Evolutionary conservation across 192 early-diverging fungal genomes (phyloP), one percentile per base, ranked within the genome.

Genomic region (Obelidium mucronatum): DNA sequence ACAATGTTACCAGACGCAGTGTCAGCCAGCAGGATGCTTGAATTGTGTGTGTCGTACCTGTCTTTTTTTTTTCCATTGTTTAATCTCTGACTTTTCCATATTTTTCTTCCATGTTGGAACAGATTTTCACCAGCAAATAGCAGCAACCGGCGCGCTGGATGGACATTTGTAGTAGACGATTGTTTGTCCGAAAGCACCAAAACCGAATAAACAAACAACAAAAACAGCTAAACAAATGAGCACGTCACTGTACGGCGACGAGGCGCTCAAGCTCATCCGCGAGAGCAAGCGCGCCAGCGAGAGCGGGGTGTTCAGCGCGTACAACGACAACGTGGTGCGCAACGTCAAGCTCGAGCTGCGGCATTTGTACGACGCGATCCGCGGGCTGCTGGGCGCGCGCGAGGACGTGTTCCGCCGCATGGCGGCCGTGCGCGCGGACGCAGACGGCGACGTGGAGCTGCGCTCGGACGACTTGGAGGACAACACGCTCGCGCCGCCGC

Each of bases 1-100:
- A 97, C 95, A 2, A 79, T 98, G 60, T 83, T 98, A 65, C 96
- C 96, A 8, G 88, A 89, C 15, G 92, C 94, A 0, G 76, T 89
- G 4, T 93, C 91, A 76, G 53, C 51, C 17, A 84, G 91, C 69
- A 81, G 85, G 58, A 78, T 95, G 55, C 63, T 96, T n/a, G 93
- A 95, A 73, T 77, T 96, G 89, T 96, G 91, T 83, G 91, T n/a
- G n/a, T n/a, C n/a, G n/a, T n/a, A n/a, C n/a, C n/a, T n/a, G n/a
- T n/a, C n/a, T n/a, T n/a, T n/a, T n/a, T n/a, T n/a, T n/a, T n/a
- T n/a, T n/a, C n/a, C n/a, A n/a, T n/a, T n/a, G n/a, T n/a, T n/a
- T n/a, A n/a, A n/a, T n/a, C n/a, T n/a, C n/a, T n/a, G n/a, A n/a
- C n/a, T n/a, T n/a, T n/a, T n/a, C n/a, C n/a, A n/a, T n/a, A n/a